Evolutionary conservation across 805 yeast species (phyloP).

Genomic region (Candida ascalaphidarum): DNA sequence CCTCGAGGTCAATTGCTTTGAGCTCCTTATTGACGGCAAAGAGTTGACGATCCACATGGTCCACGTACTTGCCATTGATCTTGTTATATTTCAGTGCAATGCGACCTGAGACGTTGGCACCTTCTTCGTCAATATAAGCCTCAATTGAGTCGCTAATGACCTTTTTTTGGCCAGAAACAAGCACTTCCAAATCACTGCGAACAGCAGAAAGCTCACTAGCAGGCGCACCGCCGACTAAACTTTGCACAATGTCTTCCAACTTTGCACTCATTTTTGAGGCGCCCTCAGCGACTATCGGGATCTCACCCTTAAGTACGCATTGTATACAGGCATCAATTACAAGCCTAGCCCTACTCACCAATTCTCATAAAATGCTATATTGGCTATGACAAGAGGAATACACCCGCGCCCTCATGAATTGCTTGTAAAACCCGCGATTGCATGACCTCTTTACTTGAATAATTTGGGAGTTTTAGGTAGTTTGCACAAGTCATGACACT

Average conservation of each 20-base stretch:
- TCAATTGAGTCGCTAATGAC: slow-evolving; percentile 20
- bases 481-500: slow-evolving; percentile 99
- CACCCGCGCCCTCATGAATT: slow-evolving; percentile 79
- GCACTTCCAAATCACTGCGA: slow-evolving; percentile 13
- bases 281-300: no score
- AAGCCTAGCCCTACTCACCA: no score
- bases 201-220: slow-evolving; percentile 29
- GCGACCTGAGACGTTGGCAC: slow-evolving; percentile 18
- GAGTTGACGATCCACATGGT: slow-evolving; percentile 36
- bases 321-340: no score
- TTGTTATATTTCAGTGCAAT: slow-evolving; percentile 27
- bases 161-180: slow-evolving; percentile 11
- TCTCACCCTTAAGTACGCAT: no score
- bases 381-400: slow-evolving; percentile 72
- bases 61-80: slow-evolving; percentile 40
- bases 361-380: no score
- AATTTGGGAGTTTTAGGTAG: slow-evolving; percentile 82
- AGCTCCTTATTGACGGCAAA: slow-evolving; percentile 59
- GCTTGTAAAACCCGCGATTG: slow-evolving; percentile 55
- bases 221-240: slow-evolving; percentile 27
- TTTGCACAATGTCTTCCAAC: slow-evolving; percentile 17
- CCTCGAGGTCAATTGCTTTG: slow-evolving; percentile 38
- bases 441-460: slow-evolving; percentile 57
- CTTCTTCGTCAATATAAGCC: slow-evolving; percentile 17
- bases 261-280: slow-evolving; percentile 11